Base-by-base conservation (phyloP, 495 filamentous ascomycete genomes). In the Chaetomium tenue region DNA sequence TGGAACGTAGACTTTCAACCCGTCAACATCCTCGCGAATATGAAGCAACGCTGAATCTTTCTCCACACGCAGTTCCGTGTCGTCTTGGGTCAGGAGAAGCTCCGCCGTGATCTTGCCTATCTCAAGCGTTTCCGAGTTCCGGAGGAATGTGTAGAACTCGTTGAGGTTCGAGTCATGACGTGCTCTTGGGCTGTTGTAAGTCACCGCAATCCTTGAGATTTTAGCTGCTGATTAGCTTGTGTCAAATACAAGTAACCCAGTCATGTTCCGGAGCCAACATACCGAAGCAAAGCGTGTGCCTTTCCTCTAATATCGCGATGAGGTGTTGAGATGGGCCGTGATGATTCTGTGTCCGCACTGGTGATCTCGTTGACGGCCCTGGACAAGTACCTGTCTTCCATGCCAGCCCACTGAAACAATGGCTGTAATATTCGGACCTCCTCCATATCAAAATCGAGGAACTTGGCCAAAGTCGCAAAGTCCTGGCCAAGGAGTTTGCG, bases 121-220 rank as follows among this genome's bases (percentile, higher is more conserved):
- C 48, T 51, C 48, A 2, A 51, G 48, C 48, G 23, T 51, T 51
- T 51, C 48, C 48, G 48, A 51, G 48, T 51, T 51, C 13, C 13
- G 48, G 48, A 51, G 48, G 22, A 51, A 20, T 7, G 20, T 7
- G 48, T 51, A 51, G 22, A 51, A 51, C 48, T 51, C 48, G 28
- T 30, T 6, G 28, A 30, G 28, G 48, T 51, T 51, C 23, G 6
- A 15, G 20, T 51, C 20, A 9, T 9, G 23, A 3, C 20, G 1
- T 13, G 48, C 13, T 51, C 48, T 51, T 9, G 48, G 48, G 48
- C 48, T 51, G 48, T 51, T 51, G 7, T 51, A 51, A 51, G 48
- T 51, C 48, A 51, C 48, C 3, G 48, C 48, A 26, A 51, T 13
- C 48, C 48, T 51, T 3, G 6, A 51, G 7, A 13, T 6, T 25